These are phyloP conservation scores for Yamadazyma trypodendri DNA, from an alignment of 1,139 yeast species.

Conservation along the genomic window DNA sequence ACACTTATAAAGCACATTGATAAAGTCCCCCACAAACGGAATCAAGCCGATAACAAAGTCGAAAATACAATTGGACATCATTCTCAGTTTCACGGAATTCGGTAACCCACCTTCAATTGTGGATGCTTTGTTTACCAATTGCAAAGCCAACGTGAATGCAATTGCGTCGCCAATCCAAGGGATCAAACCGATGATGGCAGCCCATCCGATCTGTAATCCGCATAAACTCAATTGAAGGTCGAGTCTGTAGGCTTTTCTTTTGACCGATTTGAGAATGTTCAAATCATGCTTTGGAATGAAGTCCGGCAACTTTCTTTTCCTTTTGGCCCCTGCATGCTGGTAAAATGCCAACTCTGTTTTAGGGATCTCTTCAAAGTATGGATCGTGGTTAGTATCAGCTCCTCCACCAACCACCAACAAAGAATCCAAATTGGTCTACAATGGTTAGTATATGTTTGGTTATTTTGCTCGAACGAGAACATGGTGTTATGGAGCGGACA, in stretches of 20 bases:
- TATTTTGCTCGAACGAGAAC: no score
- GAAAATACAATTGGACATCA: conserved; percentile 59
- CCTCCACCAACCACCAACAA: conserved; percentile 29
- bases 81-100: conserved; percentile 39
- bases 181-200: conserved; percentile 65
- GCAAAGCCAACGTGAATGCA: conserved; percentile 49
- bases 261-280: conserved; percentile 50
- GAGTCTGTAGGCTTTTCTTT: conserved; percentile 60
- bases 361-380: conserved; percentile 51
- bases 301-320: conserved; percentile 51
- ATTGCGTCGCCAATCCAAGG: conserved; percentile 65
- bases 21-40: conserved; percentile 71
- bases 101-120: conserved; percentile 69
- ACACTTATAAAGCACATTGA: conserved; percentile 69
- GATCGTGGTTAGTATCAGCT: conserved; percentile 30
- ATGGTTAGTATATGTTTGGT: conserved; percentile 2
- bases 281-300: conserved; percentile 56
- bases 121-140: conserved; percentile 50
- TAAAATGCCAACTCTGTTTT: conserved; percentile 44
- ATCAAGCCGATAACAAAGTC: conserved; percentile 72
- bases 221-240: conserved; percentile 63
- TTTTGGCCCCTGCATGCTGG: conserved; percentile 45
- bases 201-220: conserved; percentile 72
- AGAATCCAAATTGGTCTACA: conserved; percentile 38
- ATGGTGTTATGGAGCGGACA: no score